These are phyloP conservation scores for Rutstroemia sydowiana DNA, from an alignment of 2,329 filamentous ascomycete species.

Conservation along the genomic window DNA sequence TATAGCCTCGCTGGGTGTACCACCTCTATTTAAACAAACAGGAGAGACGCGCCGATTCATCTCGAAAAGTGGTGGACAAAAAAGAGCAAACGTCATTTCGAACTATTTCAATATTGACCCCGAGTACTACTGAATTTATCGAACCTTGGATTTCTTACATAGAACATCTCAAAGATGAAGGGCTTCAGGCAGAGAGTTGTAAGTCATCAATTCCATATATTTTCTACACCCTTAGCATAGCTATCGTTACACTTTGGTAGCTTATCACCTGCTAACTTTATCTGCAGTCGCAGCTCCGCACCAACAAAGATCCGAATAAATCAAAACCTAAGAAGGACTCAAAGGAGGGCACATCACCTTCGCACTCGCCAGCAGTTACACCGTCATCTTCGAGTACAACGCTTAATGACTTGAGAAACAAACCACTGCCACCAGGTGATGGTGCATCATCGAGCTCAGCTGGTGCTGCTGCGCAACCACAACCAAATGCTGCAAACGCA, in stretches of 20 bases:
- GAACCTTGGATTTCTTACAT: background rate
- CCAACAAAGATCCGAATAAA: constrained; percentile 79
- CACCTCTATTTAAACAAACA: background rate
- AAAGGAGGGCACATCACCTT: constrained; percentile 74
- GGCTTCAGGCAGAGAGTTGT: constrained; percentile 96
- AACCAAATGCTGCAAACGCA: constrained; percentile 23
- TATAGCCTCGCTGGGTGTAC: constrained; percentile 1
- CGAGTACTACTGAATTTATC: background rate
- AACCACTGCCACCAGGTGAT: constrained; percentile 59
- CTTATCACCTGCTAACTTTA: constrained; percentile 37
- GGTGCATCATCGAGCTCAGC: constrained; percentile 22
- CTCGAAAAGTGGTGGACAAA: background rate
- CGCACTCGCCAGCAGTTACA: constrained; percentile 58
- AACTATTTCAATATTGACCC: background rate
- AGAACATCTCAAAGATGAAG: constrained; percentile 63
- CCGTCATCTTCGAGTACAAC: constrained; percentile 86
- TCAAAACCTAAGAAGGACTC: constrained; percentile 65
- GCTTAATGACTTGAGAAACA: constrained; percentile 77
- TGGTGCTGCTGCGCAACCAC: constrained; percentile 23
- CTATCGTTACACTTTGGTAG: background rate
- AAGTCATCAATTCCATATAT: constrained; percentile 38
- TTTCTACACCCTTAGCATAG: constrained; percentile 2
- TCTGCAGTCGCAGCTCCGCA: constrained; percentile 77
- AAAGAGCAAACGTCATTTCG: background rate
- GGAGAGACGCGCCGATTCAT: constrained; percentile 2